phyloP scores from a whole-genome alignment of 2,329 filamentous ascomycete species.

The Hypoxylon sp. region DNA sequence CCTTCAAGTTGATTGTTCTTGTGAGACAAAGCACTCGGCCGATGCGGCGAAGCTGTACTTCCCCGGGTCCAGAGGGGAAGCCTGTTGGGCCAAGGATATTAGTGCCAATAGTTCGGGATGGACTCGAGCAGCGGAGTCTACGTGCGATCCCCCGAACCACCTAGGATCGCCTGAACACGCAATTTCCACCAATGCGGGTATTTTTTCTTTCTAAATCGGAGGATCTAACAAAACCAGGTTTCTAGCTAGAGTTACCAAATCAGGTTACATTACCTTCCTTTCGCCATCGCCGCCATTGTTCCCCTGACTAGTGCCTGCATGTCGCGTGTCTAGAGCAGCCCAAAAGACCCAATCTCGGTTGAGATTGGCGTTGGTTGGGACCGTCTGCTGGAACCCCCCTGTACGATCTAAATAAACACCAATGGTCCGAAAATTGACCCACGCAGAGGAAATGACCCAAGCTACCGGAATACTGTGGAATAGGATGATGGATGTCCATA shows the following conservation, averaged over 20 bases:
- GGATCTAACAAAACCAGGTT: constrained; percentile 31
- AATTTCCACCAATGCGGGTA: constrained; percentile 34
- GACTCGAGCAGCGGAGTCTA: constrained; percentile 21
- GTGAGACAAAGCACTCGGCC: constrained; percentile 10
- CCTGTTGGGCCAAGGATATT: constrained; percentile 25
- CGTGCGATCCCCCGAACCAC: constrained; percentile 32
- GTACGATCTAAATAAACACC: constrained; percentile 34
- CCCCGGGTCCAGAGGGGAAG: constrained; percentile 24
- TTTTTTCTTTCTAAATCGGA: constrained; percentile 30
- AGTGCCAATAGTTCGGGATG: constrained; percentile 38
- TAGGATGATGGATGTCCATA: constrained; percentile 26
- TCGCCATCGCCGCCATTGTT: constrained; percentile 14
- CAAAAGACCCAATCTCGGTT: constrained; percentile 25
- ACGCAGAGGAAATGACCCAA: constrained; percentile 36
- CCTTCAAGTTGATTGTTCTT: constrained; percentile 11
- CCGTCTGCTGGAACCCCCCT: constrained; percentile 26
- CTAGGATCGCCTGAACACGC: constrained; percentile 2
- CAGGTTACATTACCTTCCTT: constrained; percentile 28
- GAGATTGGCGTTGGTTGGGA: constrained; percentile 31
- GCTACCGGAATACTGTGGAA: constrained; percentile 31
- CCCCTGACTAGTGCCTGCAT: constrained; percentile 38
- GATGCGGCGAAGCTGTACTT: constrained; percentile 20
- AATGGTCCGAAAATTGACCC: constrained; percentile 24
- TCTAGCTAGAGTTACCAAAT: constrained; percentile 39
- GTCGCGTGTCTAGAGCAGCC: constrained; percentile 26